Conservation (phyloP, 2,329 filamentous ascomycete genomes). For the Stagonosporopsis tanaceti region DNA sequence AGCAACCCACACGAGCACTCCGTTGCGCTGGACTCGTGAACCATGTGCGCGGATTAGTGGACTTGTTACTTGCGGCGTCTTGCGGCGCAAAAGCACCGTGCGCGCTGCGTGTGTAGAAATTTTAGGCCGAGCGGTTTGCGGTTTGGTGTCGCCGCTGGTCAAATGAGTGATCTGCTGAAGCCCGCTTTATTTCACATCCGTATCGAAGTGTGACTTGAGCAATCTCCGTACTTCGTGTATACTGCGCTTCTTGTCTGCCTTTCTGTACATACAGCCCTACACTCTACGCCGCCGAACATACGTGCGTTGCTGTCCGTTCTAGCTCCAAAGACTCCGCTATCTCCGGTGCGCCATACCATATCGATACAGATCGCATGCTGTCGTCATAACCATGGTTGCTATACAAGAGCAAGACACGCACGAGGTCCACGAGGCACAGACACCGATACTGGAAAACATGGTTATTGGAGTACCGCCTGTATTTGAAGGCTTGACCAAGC, state of each 20-base stretch:
- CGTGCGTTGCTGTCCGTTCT: slow-evolving; percentile 14
- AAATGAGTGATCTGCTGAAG: slow-evolving; percentile 14
- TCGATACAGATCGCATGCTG: slow-evolving; percentile 13
- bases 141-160: slow-evolving; percentile 13
- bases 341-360: slow-evolving; percentile 20
- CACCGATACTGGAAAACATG: slow-evolving; percentile 48
- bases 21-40: slow-evolving; percentile 1
- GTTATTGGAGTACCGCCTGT: slow-evolving; percentile 48
- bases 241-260: background rate
- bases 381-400: slow-evolving; percentile 31
- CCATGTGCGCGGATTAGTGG: slow-evolving; percentile 9
- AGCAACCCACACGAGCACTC: slow-evolving; percentile 11
- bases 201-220: slow-evolving; percentile 7
- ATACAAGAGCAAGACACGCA: slow-evolving; percentile 27
- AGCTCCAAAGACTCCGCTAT: slow-evolving; percentile 11
- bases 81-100: slow-evolving; percentile 16
- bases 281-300: background rate
- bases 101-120: slow-evolving; percentile 15
- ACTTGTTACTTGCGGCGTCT: slow-evolving; percentile 6
- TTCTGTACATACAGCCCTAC: background rate
- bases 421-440: slow-evolving; percentile 37
- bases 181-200: slow-evolving; percentile 10
- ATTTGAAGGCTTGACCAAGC: slow-evolving; percentile 45
- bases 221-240: slow-evolving; percentile 6
- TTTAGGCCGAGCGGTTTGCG: slow-evolving; percentile 13